A percentile compares a stretch with the other conserved stretches of the same genome.
Conservation (phyloP, 2,329 filamentous ascomycete genomes). For the Colletotrichum sidae region DNA sequence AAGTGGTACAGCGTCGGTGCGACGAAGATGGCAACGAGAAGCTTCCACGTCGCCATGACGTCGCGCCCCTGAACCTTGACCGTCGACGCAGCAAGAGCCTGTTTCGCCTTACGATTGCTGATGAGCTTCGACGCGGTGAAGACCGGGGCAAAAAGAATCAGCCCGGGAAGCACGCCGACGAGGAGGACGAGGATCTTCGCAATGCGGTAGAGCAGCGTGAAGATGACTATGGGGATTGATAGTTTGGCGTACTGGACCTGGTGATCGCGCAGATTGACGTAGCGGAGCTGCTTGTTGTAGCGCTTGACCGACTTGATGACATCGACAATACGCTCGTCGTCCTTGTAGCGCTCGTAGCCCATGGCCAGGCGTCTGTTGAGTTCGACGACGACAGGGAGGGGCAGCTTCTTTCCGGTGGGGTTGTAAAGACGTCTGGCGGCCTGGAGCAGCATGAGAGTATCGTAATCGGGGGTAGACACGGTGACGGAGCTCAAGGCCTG, state of each 20-base stretch:
- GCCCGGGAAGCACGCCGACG: constrained; percentile 85
- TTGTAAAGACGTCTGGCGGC: constrained; percentile 94
- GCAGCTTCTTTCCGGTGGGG: constrained; percentile 91
- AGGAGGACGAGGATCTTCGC: constrained; percentile 81
- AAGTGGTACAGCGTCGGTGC: constrained; percentile 85
- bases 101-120: constrained; percentile 82
- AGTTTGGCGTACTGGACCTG: constrained; percentile 93
- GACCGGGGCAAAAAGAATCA: constrained; percentile 88
- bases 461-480: constrained; percentile 92
- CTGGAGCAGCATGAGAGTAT: constrained; percentile 97
- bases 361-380: constrained; percentile 91
- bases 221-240: constrained; percentile 79
- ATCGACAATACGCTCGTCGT: constrained; percentile 84
- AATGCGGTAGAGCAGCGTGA: constrained; percentile 82
- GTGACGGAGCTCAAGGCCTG: constrained; percentile 88
- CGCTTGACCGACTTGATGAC: constrained; percentile 80
- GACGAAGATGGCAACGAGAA: constrained; percentile 86
- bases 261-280: constrained; percentile 90
- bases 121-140: constrained; percentile 88
- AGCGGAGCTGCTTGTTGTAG: constrained; percentile 89
- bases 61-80: constrained; percentile 91
- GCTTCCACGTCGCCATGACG: constrained; percentile 94
- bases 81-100: constrained; percentile 85
- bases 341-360: constrained; percentile 92
- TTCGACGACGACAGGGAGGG: constrained; percentile 91